These are phyloP conservation scores for Lepidopterella palustris DNA, from an alignment of 495 filamentous ascomycete genomes.

Conservation along the genomic window DNA sequence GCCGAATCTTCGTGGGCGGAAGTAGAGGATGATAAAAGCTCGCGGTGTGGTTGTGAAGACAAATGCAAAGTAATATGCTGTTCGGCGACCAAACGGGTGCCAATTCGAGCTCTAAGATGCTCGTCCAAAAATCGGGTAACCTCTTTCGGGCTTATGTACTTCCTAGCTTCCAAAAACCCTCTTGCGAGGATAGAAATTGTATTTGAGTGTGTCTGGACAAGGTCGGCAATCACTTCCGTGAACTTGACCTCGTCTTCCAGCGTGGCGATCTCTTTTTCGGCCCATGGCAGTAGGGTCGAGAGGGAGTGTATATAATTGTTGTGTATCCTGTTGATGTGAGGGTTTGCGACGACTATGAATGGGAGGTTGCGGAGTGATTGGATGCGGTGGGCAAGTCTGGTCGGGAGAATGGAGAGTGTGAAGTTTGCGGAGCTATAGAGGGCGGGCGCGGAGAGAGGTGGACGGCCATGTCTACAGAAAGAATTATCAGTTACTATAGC, in stretches of 20 bases:
- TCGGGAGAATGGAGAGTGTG: conserved; percentile 83
- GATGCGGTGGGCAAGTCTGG: conserved; percentile 90
- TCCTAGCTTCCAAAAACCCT: conserved; percentile 84
- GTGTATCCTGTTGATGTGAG: conserved; percentile 86
- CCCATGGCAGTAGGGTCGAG: conserved; percentile 79
- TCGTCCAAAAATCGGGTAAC: conserved; percentile 90
- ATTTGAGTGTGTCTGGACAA: conserved; percentile 87
- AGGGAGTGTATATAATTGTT: conserved; percentile 90
- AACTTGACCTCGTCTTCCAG: conserved; percentile 85
- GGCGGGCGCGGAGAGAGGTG: conserved; percentile 71
- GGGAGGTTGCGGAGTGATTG: conserved; percentile 87
- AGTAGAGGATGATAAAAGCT: conserved; percentile 28
- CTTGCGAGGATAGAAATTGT: conserved; percentile 89
- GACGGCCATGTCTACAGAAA: conserved; percentile 68
- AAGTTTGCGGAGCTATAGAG: conserved; percentile 89
- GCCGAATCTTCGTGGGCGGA: conserved; percentile 37
- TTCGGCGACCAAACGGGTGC: conserved; percentile 88
- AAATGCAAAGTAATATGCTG: conserved; percentile 94
- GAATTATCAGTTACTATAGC: not conserved
- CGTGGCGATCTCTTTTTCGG: conserved; percentile 65
- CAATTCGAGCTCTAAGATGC: conserved; percentile 88
- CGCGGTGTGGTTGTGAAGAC: conserved; percentile 63
- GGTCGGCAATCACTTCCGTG: conserved; percentile 83
- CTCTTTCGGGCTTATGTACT: conserved; percentile 71
- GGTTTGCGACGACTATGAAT: conserved; percentile 95